phyloP scores from a whole-genome alignment of 805 yeast genomes.

The Wickerhamiella nectarea region DNA sequence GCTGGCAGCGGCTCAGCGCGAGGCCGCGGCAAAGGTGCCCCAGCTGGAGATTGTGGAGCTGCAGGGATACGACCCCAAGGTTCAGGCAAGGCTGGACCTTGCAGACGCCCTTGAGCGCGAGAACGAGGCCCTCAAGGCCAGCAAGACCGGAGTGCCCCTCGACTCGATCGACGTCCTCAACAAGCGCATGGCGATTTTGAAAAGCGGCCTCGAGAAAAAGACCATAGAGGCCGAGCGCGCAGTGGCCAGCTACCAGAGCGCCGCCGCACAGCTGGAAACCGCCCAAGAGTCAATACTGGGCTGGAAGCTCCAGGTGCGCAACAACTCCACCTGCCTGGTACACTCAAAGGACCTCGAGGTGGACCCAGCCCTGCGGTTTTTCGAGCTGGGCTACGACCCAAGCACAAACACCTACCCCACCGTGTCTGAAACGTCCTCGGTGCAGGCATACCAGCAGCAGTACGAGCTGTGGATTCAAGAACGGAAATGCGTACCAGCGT shows the following conservation, averaged over 20 bases:
- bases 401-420: background rate
- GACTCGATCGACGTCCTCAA: conserved; percentile 1
- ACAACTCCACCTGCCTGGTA: conserved; percentile 4
- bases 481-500: conserved; percentile 1
- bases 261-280: background rate
- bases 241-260: background rate
- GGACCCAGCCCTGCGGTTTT: conserved; percentile 1
- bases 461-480: conserved; percentile 6
- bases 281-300: conserved; percentile 2
- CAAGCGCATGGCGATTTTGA: background rate
- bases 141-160: conserved; percentile 2
- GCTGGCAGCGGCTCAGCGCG: background rate
- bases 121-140: conserved; percentile 1
- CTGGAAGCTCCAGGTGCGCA: conserved; percentile 4
- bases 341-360: background rate
- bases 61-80: background rate
- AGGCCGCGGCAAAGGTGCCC: background rate
- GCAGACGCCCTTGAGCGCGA: background rate
- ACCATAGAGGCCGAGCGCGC: background rate
- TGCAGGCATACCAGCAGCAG: conserved; percentile 1
- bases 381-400: conserved; percentile 7
- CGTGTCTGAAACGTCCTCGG: background rate
- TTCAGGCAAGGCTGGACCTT: background rate
- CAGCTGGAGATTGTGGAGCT: conserved; percentile 1
- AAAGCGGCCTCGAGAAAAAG: background rate